Base-by-base conservation (phyloP, 2,329 filamentous ascomycete species). In the Aspergillus fumigatus region DNA sequence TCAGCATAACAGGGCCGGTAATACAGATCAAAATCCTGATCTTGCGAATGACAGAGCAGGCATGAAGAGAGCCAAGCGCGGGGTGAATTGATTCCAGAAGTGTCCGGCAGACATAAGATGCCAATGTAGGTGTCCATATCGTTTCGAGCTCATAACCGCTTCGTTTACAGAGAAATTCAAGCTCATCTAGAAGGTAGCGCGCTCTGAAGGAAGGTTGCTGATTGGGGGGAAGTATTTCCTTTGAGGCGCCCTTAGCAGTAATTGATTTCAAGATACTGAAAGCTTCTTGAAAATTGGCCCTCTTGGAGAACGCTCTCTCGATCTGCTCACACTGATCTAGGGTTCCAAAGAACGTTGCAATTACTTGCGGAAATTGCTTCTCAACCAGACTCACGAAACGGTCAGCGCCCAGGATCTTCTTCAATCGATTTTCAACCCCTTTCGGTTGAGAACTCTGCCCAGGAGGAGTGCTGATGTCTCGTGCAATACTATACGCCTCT, bases 171-270 rank as follows among this genome's bases (percentile, higher is more conserved):
- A 97, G 76, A 55, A 91, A 85, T 14, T 88, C 81, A 23, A 97
- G 80, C 66, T 94, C 86, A 59, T 88, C 84, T 10, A 88, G 78
- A 3, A 99, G 79, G 65, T 88, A 89, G 63, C 87, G 91, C 27
- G 88, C 87, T 62, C 84, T 88, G 75, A 97, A 97, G 53, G 85
- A 87, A 3, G 94, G 94, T 66, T 97, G 92, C 63, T 96, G 92
- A 55, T 88, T 90, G 10, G 87, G 79, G 3, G 91, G 88, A 7
- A 97, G 77, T 11, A 77, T 74, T 27, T 83, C 81, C 1, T 79
- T 76, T 0, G 92, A 92, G 61, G 86, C 79, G 29, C 88, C 84
- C 61, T 87, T 85, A 3, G 71, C 73, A 61, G 85, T 87, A 67
- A 99, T 96, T 27, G 84, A 80, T 17, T 78, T 76, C 74, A 96